Percentiles rank a stretch among this genome's conserved stretches.
phyloP scores from a whole-genome alignment of 2,329 filamentous ascomycete genomes.

The Podosphaera xanthii region DNA sequence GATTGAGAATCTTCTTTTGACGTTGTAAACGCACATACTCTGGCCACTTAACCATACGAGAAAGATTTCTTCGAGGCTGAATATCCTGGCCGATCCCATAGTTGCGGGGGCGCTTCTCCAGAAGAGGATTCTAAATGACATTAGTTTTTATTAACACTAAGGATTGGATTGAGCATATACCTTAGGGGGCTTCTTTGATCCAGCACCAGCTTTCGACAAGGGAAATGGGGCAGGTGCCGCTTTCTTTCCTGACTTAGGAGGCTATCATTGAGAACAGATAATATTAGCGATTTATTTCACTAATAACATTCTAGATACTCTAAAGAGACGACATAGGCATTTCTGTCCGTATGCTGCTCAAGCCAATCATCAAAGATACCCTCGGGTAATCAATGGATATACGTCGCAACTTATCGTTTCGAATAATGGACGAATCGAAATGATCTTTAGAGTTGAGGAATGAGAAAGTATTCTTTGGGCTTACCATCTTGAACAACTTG shows the following conservation, averaged over 20 bases:
- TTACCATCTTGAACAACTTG: conserved; percentile 36
- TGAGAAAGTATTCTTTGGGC: conserved; percentile 17
- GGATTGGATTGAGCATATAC: conserved; percentile 32
- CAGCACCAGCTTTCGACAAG: conserved; percentile 62
- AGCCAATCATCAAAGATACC: conserved; percentile 38
- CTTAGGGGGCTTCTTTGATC: conserved; percentile 87
- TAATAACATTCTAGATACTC: conserved; percentile 72
- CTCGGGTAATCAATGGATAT: conserved; percentile 14
- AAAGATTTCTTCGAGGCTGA: conserved; percentile 86
- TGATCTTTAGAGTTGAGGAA: not conserved
- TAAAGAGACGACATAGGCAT: conserved; percentile 43
- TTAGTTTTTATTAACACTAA: conserved; percentile 7
- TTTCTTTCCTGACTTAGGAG: conserved; percentile 96
- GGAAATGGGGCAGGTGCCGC: conserved; percentile 91
- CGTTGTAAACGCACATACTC: conserved; percentile 89
- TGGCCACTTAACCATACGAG: conserved; percentile 98
- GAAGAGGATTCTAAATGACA: conserved; percentile 65
- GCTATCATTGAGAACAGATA: conserved; percentile 99
- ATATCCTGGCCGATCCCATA: conserved; percentile 98
- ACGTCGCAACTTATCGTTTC: conserved; percentile 18
- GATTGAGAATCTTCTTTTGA: conserved; percentile 80
- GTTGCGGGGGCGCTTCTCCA: conserved; percentile 96
- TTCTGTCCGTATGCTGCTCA: conserved; percentile 26
- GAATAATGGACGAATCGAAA: not conserved
- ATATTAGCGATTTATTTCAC: conserved; percentile 72